Evolutionary conservation across 495 filamentous ascomycete genomes (phyloP).

Genomic region (Oidiodendron maius): DNA sequence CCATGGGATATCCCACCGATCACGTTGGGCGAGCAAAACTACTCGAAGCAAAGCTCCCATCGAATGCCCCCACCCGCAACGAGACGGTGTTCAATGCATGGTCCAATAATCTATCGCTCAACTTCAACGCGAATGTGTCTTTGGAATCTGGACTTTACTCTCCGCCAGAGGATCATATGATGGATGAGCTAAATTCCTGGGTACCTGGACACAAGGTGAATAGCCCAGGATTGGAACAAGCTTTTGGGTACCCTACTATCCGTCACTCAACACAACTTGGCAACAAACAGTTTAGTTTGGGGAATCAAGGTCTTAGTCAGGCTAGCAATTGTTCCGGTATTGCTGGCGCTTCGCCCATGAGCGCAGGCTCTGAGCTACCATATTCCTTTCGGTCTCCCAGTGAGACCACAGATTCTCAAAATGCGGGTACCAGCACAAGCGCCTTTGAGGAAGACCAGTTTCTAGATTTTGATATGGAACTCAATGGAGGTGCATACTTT

Average conservation of each 20-base stretch:
- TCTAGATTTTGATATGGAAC: no score
- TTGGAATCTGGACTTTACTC: constrained; percentile 1
- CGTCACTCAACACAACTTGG: no score
- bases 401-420: no score
- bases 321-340: no score
- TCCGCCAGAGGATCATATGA: constrained; percentile 1
- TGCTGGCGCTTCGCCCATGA: no score
- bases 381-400: no score
- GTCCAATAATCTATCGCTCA: not conserved
- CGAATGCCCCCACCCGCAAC: not conserved
- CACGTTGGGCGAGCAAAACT: constrained; percentile 6
- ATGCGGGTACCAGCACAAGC: no score
- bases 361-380: no score
- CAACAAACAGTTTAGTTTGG: no score
- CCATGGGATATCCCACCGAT: constrained; percentile 13
- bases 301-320: no score
- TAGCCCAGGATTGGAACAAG: not conserved
- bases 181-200: not conserved
- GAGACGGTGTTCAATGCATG: constrained; percentile 5
- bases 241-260: not conserved
- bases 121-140: constrained; percentile 3
- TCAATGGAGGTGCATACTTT: no score
- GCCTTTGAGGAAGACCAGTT: no score
- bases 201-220: not conserved
- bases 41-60: constrained; percentile 3